These are phyloP conservation scores for Sporothrix globosa DNA, from an alignment of 2,329 filamentous ascomycete species.

Conservation along the genomic window DNA sequence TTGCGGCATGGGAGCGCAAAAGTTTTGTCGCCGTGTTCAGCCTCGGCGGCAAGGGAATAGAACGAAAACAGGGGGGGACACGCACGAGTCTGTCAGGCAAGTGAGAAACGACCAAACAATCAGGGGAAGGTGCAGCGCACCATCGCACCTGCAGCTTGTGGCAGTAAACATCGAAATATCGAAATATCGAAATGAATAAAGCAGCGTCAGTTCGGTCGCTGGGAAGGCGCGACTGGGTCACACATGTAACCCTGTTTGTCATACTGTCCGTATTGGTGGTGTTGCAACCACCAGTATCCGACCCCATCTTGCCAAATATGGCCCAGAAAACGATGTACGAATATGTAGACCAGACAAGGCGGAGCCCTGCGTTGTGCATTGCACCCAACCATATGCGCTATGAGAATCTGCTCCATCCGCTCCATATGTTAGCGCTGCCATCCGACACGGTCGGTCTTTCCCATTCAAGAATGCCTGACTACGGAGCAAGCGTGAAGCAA, in stretches of 20 bases:
- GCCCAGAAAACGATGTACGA: too few species aligned
- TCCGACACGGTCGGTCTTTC: slow-evolving; percentile 19
- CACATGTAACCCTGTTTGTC: too few species aligned
- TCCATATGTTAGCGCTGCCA: slow-evolving; percentile 8
- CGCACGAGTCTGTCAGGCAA: background rate
- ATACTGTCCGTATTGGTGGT: too few species aligned
- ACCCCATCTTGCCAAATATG: too few species aligned
- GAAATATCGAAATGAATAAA: slow-evolving; percentile 1
- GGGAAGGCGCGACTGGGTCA: slow-evolving; percentile 2
- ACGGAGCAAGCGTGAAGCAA: slow-evolving; percentile 26
- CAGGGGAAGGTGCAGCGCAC: slow-evolving; percentile 6
- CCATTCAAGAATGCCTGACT: slow-evolving; percentile 29
- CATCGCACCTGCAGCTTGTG: background rate
- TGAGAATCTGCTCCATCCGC: background rate
- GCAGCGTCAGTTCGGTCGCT: background rate
- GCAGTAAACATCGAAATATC: background rate
- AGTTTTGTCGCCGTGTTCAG: background rate
- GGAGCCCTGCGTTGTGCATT: background rate
- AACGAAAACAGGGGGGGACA: background rate
- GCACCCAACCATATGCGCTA: background rate
- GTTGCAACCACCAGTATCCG: too few species aligned
- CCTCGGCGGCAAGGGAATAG: slow-evolving; percentile 20
- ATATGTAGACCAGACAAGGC: background rate
- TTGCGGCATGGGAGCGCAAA: slow-evolving; percentile 16
- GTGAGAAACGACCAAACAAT: background rate